Evolutionary conservation across 2,329 filamentous ascomycete species (phyloP), one percentile per base, ranked within the genome.

Genomic region (Monosporascus sp.): DNA sequence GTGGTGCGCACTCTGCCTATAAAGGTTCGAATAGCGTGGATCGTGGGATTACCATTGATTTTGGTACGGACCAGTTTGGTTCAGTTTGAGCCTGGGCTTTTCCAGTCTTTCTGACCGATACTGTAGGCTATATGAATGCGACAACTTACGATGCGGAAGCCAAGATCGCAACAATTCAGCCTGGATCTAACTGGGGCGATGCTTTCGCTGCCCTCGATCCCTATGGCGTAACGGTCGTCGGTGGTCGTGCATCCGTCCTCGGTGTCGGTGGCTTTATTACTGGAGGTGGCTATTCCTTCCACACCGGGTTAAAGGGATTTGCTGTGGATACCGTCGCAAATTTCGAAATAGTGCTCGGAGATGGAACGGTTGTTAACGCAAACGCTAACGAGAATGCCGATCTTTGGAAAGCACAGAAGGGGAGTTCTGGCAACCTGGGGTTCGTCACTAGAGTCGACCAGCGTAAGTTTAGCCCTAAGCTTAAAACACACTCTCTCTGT

Each of bases 311-410:
- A 3, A 48, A 67, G 31, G 76, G 76, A 2, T 72, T 73, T 36
- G 70, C 65, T 22, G 73, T 70, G 54, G 74, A 76, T 54, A 72
- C 67, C 35, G 65, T 76, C 9, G 54, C 65, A 7, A 67, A 67
- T 46, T 74, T 63, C 50, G 67, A 76, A 54, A 66, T 78, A 22
- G 74, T 79, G 4, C 67, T 76, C 2, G 70, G 71, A 1, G 62
- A 70, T 52, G 74, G 75, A 3, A 44, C 53, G 5, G 66, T 77
- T 47, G 61, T 76, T 24, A 67, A 69, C 7, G 74, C 69, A 11
- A 73, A 68, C 47, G 56, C 55, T 2, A 49, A 60, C 0, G 51
- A 63, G 15, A 66, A 74, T 50, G 20, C 61, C 0, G 72, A 76
- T 49, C 65, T 77, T 3, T 76, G 64, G 58, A 67, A 64, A 53